phyloP scores from a whole-genome alignment of 202 grass and related monocot species.

The Digitaria exilis region DNA sequence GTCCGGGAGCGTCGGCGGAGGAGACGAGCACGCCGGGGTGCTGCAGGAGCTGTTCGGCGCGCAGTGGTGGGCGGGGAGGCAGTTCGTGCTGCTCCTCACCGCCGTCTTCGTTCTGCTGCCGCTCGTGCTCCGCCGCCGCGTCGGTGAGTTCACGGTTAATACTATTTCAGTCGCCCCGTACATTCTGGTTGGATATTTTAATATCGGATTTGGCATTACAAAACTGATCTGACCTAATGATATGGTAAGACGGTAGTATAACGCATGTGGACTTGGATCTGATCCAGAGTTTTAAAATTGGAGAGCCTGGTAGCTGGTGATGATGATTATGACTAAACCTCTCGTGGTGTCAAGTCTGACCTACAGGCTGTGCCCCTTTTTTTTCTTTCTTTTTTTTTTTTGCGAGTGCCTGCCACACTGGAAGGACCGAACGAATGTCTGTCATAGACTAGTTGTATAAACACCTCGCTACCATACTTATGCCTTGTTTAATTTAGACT shows the following conservation, averaged over 20 bases:
- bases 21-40: slow-evolving; percentile 63
- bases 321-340: not conserved
- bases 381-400: not conserved
- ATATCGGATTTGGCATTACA: not conserved
- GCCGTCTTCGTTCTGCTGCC: slow-evolving; percentile 66
- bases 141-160: slow-evolving; percentile 53
- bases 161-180: not conserved
- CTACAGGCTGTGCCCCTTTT: not conserved
- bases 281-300: not conserved
- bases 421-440: not conserved
- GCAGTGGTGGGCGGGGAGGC: slow-evolving; percentile 81
- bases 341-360: not conserved
- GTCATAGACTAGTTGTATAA: too few species aligned
- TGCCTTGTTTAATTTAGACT: too few species aligned
- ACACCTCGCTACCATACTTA: too few species aligned
- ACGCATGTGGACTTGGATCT: not conserved
- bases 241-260: not conserved
- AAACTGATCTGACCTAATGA: not conserved
- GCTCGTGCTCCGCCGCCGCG: slow-evolving; percentile 73
- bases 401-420: not conserved
- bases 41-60: slow-evolving; percentile 77
- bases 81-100: slow-evolving; percentile 58
- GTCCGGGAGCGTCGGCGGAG: slow-evolving; percentile 59
- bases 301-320: not conserved
- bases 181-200: not conserved